These are phyloP conservation scores for Limnanthes douglasii DNA, from an alignment of 345 rosid species.

Conservation along the genomic window DNA sequence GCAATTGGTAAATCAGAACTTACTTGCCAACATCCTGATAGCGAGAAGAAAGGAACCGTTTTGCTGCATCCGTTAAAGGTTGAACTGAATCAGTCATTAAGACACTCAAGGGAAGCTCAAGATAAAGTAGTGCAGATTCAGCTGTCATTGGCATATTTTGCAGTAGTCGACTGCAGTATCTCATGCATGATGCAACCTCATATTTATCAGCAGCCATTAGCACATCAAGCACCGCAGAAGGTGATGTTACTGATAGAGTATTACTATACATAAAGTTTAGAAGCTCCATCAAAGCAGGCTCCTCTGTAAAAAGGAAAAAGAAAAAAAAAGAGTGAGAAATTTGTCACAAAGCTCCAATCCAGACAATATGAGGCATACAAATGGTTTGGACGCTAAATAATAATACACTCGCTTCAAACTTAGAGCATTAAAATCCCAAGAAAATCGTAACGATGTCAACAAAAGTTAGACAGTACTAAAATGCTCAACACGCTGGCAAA, in stretches of 20 bases:
- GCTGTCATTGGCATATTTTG: slow-evolving; percentile 53
- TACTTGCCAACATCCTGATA: slow-evolving; percentile 56
- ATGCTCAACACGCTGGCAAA: too few relatives aligned
- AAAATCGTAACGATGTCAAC: too few relatives aligned
- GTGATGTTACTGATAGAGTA: slow-evolving; percentile 25
- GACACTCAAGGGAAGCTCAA: slow-evolving; percentile 65
- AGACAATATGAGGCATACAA: too few relatives aligned
- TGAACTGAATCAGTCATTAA: slow-evolving; percentile 57
- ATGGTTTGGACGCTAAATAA: too few relatives aligned
- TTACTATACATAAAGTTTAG: slow-evolving; percentile 60
- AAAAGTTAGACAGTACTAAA: too few relatives aligned
- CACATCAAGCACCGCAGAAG: slow-evolving; percentile 52
- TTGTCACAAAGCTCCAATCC: too few relatives aligned
- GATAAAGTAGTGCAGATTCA: slow-evolving; percentile 61
- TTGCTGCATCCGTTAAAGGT: slow-evolving; percentile 64
- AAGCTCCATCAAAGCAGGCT: slow-evolving; percentile 66
- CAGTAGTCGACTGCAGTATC: slow-evolving; percentile 53
- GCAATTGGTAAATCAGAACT: slow-evolving; percentile 1
- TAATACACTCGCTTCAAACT: too few relatives aligned
- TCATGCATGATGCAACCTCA: slow-evolving; percentile 78
- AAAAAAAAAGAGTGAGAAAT: too few relatives aligned
- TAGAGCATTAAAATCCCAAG: too few relatives aligned
- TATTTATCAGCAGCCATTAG: slow-evolving; percentile 75
- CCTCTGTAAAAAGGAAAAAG: slow-evolving; percentile 31
- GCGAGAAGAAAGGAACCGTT: slow-evolving; percentile 36